A percentile compares a stretch with the other conserved stretches of the same genome.
Evolutionary conservation across 371 early-diverging fungal genomes (phyloP).

Genomic region (Lichtheimia corymbifera): DNA sequence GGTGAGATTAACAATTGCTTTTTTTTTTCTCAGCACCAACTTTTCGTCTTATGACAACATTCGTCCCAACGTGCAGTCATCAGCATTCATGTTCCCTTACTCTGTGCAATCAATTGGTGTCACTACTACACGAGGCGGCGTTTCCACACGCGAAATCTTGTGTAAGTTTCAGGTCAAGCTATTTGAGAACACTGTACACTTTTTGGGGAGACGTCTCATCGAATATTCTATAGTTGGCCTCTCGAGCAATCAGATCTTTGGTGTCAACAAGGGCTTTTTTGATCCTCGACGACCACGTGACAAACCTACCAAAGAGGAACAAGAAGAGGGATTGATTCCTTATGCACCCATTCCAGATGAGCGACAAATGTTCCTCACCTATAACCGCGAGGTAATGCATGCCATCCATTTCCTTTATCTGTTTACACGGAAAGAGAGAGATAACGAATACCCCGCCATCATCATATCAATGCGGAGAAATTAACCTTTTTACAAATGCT

Average conservation of each 20-base stretch:
- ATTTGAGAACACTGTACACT: not conserved
- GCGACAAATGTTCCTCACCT: constrained; percentile 72
- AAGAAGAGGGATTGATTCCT: constrained; percentile 83
- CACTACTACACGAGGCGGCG: constrained; percentile 82
- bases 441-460: not conserved
- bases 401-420: too few relatives aligned
- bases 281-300: constrained; percentile 84
- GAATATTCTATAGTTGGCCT: constrained; percentile 58
- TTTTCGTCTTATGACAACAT: constrained; percentile 75
- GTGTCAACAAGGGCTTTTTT: constrained; percentile 76
- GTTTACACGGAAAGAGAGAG: not conserved
- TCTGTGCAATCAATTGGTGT: constrained; percentile 75
- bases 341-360: constrained; percentile 73
- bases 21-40: constrained; percentile 37
- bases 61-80: constrained; percentile 73
- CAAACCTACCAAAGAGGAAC: constrained; percentile 63
- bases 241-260: constrained; percentile 67
- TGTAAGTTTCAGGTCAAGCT: constrained; percentile 37
- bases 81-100: constrained; percentile 78
- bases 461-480: too few relatives aligned
- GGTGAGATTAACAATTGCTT: constrained; percentile 1
- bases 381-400: constrained; percentile 58
- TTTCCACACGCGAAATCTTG: constrained; percentile 84
- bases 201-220: not conserved
- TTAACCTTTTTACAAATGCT: too few relatives aligned